Conservation (phyloP, 139 green algal species). For the Chlamydomonas incerta region DNA sequence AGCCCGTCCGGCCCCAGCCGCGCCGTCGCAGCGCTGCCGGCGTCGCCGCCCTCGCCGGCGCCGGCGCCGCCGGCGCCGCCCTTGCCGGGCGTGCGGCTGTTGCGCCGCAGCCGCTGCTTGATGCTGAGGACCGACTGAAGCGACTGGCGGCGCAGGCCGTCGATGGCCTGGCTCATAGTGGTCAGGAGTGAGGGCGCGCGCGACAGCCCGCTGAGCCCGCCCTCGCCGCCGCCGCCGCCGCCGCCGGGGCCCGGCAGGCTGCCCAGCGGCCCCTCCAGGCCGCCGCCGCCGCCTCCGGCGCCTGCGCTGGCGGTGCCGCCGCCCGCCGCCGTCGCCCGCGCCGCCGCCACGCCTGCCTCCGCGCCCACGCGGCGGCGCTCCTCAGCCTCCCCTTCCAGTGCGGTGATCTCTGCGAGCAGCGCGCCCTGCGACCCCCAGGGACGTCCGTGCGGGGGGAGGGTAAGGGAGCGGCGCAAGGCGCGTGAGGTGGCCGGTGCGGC, state of each 20-base stretch:
- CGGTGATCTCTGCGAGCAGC: slow-evolving; percentile 12
- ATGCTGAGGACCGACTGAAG: neutral
- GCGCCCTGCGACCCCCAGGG: neutral
- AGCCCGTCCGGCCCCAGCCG: no score
- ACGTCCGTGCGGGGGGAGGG: no score
- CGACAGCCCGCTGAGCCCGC: neutral
- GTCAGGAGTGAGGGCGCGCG: neutral
- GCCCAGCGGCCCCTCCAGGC: no score
- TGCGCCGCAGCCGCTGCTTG: neutral
- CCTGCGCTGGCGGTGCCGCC: neutral
- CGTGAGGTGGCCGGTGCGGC: no score
- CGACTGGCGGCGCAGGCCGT: neutral
- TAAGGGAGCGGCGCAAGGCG: no score
- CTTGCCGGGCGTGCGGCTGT: no score
- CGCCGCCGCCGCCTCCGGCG: neutral
- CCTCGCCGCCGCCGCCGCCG: neutral
- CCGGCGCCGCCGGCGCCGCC: no score
- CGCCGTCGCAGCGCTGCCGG: neutral
- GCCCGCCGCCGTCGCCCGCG: neutral
- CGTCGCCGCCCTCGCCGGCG: neutral
- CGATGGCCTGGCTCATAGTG: neutral
- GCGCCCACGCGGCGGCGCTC: neutral
- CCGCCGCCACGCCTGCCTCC: neutral
- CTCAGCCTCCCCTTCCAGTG: neutral
- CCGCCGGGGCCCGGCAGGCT: no score